Conservation (phyloP, 257 asterid species). For the Oldenlandia corymbosa region DNA sequence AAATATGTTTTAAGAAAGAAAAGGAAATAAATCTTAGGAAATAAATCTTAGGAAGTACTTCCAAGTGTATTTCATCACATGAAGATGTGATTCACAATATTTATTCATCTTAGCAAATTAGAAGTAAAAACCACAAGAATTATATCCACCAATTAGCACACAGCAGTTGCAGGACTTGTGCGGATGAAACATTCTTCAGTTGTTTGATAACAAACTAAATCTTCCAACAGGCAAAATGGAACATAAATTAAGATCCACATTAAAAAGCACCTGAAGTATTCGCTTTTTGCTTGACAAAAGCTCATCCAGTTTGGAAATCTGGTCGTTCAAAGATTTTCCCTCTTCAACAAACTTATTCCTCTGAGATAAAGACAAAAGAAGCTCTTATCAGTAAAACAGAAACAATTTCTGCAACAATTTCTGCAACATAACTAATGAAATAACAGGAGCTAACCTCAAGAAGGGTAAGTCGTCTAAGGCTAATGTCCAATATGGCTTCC, state of each 20-base stretch:
- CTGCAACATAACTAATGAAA: no score
- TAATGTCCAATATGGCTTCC: constrained; percentile 90
- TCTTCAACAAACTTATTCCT: constrained; percentile 88
- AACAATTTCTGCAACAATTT: no score
- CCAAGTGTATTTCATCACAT: neutral
- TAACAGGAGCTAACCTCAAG: constrained; percentile 57
- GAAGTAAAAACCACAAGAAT: neutral
- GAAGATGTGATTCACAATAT: neutral
- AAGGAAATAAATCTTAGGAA: neutral
- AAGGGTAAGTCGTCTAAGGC: constrained; percentile 82
- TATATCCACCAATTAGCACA: neutral
- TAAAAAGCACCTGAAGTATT: constrained; percentile 60
- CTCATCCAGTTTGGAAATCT: constrained; percentile 69
- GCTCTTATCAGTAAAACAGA: neutral
- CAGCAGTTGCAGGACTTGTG: neutral
- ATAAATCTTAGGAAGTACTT: no score
- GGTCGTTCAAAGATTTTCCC: constrained; percentile 61
- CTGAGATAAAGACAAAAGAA: constrained; percentile 35
- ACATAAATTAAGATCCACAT: neutral
- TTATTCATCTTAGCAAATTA: neutral
- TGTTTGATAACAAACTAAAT: neutral
- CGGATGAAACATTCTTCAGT: neutral
- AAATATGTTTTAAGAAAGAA: neutral
- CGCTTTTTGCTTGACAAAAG: constrained; percentile 76
- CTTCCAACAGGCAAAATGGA: neutral